Base-by-base conservation (phyloP, 176 grass and related monocot species). In the Olyra latifolia region DNA sequence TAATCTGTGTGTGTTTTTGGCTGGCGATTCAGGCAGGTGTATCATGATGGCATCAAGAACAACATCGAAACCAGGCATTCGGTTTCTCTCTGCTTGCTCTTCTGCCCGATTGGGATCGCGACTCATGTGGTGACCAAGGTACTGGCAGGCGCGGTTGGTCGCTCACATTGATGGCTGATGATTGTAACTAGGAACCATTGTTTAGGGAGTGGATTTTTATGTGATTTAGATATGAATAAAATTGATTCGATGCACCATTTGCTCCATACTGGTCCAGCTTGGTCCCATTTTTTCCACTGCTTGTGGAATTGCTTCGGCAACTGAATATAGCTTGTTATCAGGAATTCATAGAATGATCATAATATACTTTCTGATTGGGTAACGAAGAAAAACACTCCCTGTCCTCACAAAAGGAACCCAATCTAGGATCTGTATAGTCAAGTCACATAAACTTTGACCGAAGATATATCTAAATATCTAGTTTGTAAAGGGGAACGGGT, bases 11-110 rank as follows among this genome's bases (percentile, higher is more conserved):
- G 11, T 38, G 42, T 23, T 84, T 72, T 78, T 41, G 2, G 17
- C 65, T 68, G 67, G 25, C 8, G 64, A 80, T 83, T 65, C 88
- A 99, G 97, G 69, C 97, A 99, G 73, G 97, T 99, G 74, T 99
- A 96, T 59, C 87, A 93, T 5, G 97, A 99, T 23, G 97, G 97
- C 50, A 67, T 99, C 77, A 93, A 91, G 90, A 91, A 93, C 72
- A 93, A 90, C 46, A 84, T 99, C 6, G 91, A 96, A 22, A 96
- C 97, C 10, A 78, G 97, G 45, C 97, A 99, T 82, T 99, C 93
- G 1, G 80, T 96, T 55, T 96, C 88, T 19, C 55, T 99, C 16
- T 99, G 97, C 85, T 79, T 99, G 60, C 86, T 99, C 9, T 99
- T 96, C 85, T 99, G 97, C 72, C 97, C 93, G 16, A 67, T 96